A percentile compares a stretch with the other conserved stretches of the same genome.
Conservation (phyloP, 1,139 yeast species). For the Waltiozyma solani region DNA sequence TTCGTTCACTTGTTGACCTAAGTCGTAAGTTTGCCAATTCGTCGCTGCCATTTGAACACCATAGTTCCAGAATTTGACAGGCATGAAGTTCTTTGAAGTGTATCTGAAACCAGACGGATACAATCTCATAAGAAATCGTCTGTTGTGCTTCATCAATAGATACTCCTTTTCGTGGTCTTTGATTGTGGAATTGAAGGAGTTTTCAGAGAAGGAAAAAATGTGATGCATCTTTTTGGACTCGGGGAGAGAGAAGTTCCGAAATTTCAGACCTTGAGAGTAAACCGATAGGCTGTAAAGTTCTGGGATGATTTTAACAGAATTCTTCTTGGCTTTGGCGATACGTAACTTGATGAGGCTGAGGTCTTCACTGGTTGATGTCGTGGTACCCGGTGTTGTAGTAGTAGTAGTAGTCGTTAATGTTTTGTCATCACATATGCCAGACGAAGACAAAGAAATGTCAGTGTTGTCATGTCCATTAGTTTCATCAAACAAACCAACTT, state of each 20-base stretch:
- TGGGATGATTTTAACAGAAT: conserved; percentile 28
- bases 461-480: conserved; percentile 11
- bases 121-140: conserved; percentile 64
- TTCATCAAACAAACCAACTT: conserved; percentile 24
- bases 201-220: conserved; percentile 80
- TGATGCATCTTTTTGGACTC: conserved; percentile 77
- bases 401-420: not conserved
- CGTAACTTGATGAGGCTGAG: conserved; percentile 7
- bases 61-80: conserved; percentile 66
- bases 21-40: conserved; percentile 91
- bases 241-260: conserved; percentile 74
- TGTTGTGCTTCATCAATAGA: conserved; percentile 66
- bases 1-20: conserved; percentile 84
- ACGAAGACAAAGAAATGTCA: conserved; percentile 19
- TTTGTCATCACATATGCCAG: conserved; percentile 10
- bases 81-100: conserved; percentile 72
- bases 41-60: conserved; percentile 96
- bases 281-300: conserved; percentile 49
- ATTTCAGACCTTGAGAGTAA: conserved; percentile 65
- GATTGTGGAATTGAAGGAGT: conserved; percentile 49
- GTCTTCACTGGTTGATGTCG: conserved; percentile 3
- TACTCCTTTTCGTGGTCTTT: conserved; percentile 45
- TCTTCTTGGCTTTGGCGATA: conserved; percentile 18
- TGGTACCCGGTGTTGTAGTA: not conserved
- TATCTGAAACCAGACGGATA: conserved; percentile 79